These are phyloP conservation scores for Diaporthe australafricana DNA, from an alignment of 2,329 filamentous ascomycete species.

Conservation along the genomic window DNA sequence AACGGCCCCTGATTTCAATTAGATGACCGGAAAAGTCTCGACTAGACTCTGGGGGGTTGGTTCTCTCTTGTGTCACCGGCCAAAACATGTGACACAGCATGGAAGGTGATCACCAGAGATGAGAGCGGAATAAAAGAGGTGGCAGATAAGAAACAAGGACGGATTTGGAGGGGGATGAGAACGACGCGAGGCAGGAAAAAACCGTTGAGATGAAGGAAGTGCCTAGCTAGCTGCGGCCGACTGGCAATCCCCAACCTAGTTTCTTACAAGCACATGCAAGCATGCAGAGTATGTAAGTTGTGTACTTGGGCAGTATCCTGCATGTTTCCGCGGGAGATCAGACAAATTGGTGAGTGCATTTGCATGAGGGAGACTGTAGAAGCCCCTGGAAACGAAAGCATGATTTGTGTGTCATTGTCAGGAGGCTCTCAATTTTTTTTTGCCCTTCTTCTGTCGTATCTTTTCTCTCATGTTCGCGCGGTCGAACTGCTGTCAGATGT, in stretches of 20 bases:
- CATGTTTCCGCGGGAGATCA: background rate
- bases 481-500: slow-evolving; percentile 19
- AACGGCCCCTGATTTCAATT: background rate
- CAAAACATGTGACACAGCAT: slow-evolving; percentile 7
- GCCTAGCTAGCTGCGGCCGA: slow-evolving; percentile 18
- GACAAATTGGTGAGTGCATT: background rate
- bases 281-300: background rate
- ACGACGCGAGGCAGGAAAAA: slow-evolving; percentile 2
- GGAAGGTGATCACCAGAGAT: background rate
- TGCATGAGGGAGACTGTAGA: slow-evolving; percentile 2
- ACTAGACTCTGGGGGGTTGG: background rate
- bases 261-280: background rate
- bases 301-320: background rate
- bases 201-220: slow-evolving; percentile 21
- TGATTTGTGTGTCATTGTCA: slow-evolving; percentile 13
- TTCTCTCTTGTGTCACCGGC: slow-evolving; percentile 6
- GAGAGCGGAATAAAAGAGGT: background rate
- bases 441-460: background rate
- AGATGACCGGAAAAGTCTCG: slow-evolving; percentile 15
- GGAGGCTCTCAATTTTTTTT: background rate
- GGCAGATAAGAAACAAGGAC: background rate
- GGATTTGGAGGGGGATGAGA: background rate
- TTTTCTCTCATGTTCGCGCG: background rate
- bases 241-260: slow-evolving; percentile 10
- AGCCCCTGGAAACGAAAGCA: background rate